A percentile compares a stretch with the other conserved stretches of the same genome.
Conservation (phyloP, 352 stramenopile species). For the Phytophthora ohioensis region DNA sequence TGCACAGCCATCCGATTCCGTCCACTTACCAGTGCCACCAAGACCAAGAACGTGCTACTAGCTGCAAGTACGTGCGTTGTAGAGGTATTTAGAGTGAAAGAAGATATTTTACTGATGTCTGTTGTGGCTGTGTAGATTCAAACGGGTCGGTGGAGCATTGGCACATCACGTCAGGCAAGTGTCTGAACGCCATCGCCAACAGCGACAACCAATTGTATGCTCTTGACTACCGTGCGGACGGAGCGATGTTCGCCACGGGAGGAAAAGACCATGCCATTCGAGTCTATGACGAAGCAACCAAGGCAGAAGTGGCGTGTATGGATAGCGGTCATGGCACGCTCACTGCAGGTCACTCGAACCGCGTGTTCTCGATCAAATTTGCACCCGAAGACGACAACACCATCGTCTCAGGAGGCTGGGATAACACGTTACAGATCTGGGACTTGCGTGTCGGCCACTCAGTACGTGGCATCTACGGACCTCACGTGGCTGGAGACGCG, state of each 20-base stretch:
- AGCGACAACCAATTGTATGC: slow-evolving; percentile 91
- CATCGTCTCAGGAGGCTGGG: slow-evolving; percentile 91
- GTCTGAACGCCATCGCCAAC: slow-evolving; percentile 91
- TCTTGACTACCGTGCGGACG: slow-evolving; percentile 89
- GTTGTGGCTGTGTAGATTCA: slow-evolving; percentile 60
- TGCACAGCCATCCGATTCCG: slow-evolving; percentile 88
- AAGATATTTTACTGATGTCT: not conserved
- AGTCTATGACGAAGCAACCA: slow-evolving; percentile 92
- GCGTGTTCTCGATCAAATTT: slow-evolving; percentile 93
- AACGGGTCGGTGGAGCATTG: slow-evolving; percentile 92
- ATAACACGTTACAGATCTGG: slow-evolving; percentile 95
- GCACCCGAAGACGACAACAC: slow-evolving; percentile 81
- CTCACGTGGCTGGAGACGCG: slow-evolving; percentile 86
- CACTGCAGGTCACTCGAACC: slow-evolving; percentile 91
- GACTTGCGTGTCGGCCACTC: slow-evolving; percentile 88
- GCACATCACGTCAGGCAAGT: slow-evolving; percentile 94
- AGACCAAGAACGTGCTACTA: slow-evolving; percentile 91
- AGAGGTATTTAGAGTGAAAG: not conserved
- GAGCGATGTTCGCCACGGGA: slow-evolving; percentile 87
- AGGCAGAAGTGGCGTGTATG: slow-evolving; percentile 79
- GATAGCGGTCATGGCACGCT: slow-evolving; percentile 65
- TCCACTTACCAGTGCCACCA: slow-evolving; percentile 78
- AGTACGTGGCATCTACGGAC: slow-evolving; percentile 91
- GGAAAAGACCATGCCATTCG: slow-evolving; percentile 88
- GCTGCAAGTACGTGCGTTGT: slow-evolving; percentile 74